Conservation (phyloP, 176 grass and related monocot genomes). For the Thinopyrum elongatum region DNA sequence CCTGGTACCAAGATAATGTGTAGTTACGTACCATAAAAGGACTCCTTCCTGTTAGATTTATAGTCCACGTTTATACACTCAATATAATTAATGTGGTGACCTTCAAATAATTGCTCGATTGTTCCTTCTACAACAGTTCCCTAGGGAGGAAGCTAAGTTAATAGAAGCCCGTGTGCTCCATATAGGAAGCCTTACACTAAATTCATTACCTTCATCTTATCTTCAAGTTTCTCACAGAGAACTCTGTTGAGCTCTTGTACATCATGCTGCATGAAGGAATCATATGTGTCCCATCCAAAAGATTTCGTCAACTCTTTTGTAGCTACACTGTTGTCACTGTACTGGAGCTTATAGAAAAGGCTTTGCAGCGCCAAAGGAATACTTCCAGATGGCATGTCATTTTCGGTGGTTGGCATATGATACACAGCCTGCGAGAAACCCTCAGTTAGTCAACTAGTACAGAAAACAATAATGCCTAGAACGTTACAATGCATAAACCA, state of each 20-base stretch:
- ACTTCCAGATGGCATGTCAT: conserved; percentile 91
- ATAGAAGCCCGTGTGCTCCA: conserved; percentile 15
- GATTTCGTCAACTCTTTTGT: conserved; percentile 98
- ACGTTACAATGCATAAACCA: conserved; percentile 6
- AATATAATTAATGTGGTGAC: conserved; percentile 92
- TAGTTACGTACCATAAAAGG: conserved; percentile 70
- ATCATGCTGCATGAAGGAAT: conserved; percentile 99
- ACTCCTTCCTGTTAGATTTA: conserved; percentile 87
- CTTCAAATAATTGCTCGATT: conserved; percentile 91
- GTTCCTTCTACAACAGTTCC: conserved; percentile 95
- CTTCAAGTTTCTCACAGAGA: conserved; percentile 93
- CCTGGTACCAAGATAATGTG: conserved; percentile 23
- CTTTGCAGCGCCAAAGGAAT: conserved; percentile 91
- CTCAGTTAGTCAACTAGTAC: background rate
- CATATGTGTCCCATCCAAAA: conserved; percentile 98
- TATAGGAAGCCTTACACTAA: conserved; percentile 11
- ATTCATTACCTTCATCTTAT: conserved; percentile 85
- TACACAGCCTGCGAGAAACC: conserved; percentile 67
- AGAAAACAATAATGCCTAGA: conserved; percentile 16
- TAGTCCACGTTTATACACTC: conserved; percentile 95
- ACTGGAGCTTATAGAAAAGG: conserved; percentile 94
- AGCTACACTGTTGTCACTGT: conserved; percentile 83
- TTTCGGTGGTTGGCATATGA: conserved; percentile 97
- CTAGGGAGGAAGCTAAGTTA: conserved; percentile 45
- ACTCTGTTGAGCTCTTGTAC: conserved; percentile 95